phyloP scores from a whole-genome alignment of 2,329 filamentous ascomycete genomes.

The Huntiella omanensis region DNA sequence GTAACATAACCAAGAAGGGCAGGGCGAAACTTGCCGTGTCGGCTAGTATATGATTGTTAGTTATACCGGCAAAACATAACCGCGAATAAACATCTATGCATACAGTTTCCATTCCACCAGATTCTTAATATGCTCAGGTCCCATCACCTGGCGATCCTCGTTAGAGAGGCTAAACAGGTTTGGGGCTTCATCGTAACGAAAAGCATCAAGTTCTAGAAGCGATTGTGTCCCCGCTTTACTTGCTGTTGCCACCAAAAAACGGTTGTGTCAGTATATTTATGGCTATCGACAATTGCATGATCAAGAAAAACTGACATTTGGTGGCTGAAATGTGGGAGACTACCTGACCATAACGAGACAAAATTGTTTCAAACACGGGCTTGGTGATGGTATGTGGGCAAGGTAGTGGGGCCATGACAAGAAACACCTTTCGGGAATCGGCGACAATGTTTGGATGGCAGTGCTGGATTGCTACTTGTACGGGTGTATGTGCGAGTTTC shows the following conservation, averaged over 20 bases:
- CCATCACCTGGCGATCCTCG: conserved; percentile 23
- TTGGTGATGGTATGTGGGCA: conserved; percentile 3
- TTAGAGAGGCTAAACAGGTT: conserved; percentile 22
- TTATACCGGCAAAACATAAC: not conserved
- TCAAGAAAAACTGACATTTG: conserved; percentile 4
- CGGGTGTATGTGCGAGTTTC: no score
- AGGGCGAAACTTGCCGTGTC: conserved; percentile 44
- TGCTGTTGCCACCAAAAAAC: conserved; percentile 12
- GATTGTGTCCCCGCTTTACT: conserved; percentile 30
- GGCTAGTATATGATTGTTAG: conserved; percentile 18
- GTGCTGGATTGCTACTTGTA: no score
- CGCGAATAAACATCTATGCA: conserved; percentile 16
- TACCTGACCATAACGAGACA: conserved; percentile 6
- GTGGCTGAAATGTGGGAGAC: conserved; percentile 4
- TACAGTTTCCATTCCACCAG: conserved; percentile 58
- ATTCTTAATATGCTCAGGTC: conserved; percentile 35
- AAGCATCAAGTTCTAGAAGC: conserved; percentile 38
- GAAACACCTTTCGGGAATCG: not conserved
- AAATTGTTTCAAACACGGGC: conserved; percentile 2
- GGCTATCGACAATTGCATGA: not conserved
- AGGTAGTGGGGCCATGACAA: not conserved
- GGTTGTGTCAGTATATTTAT: not conserved
- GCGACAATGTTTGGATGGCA: not conserved
- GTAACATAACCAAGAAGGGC: conserved; percentile 41
- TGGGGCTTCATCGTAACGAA: conserved; percentile 37